Evolutionary conservation across 1,284 basidiomycete genomes (phyloP), one percentile per base, ranked within the genome.

Genomic region (Leccinum angustisporum): DNA sequence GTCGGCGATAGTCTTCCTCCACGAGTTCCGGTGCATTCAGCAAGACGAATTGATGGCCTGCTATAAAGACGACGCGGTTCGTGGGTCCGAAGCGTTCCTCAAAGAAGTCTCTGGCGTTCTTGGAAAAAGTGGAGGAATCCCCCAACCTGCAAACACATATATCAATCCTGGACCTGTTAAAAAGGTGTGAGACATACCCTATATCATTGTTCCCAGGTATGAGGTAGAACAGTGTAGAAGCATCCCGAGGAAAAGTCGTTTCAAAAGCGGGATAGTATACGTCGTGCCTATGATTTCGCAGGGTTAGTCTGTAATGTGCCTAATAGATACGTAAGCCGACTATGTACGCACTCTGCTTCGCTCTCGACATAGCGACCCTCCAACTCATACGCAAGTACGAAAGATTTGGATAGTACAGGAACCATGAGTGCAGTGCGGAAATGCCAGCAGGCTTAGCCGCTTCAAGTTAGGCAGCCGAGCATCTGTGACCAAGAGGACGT

Each of bases 121-220:
- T 78, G 2, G 89, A 89, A 72, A 90, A 90, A 9, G 77, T 68
- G 8, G 77, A 64, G 9, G 85, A 82, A 34, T 77, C 74, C 25
- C 88, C 89, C 16, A 94, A 78, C 11, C 91, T 88, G 64, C 36
- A 59, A 48, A 40, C 7, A 58, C 27, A 14, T 2, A 33, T 27
- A 54, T 13, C 43, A 50, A 60, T 4, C 4, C 30, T 14, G 13
- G 59, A 30, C 9, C 8, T n/a, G 4, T 25, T 4, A 7, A 30
- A 25, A 50, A 38, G 3, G 38, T n/a, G 11, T 0, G 46, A 30
- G 21, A 72, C 79, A 54, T 70, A 91, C 84, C 90, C 92, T 50
- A 91, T 83, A 70, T 97, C 95, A 68, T 94, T 92, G 71, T 97
- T 97, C 7, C 95, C 95, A 1, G 94, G 90, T 31, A 95, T 83